Base-by-base conservation (phyloP, 306 rosid genomes). In the Prunus mira region DNA sequence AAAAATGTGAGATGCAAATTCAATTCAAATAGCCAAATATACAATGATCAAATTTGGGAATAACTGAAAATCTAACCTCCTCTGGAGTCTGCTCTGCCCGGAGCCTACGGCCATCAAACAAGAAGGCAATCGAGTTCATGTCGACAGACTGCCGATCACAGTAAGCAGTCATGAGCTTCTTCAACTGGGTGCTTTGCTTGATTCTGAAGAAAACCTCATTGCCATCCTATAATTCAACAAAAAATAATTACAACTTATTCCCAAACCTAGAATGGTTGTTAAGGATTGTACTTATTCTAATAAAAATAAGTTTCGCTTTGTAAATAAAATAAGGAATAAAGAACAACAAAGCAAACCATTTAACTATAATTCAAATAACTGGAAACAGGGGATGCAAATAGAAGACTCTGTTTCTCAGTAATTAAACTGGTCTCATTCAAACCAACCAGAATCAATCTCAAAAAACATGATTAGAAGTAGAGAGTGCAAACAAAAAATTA, bases 91-190 rank as follows among this genome's bases (percentile, higher is more conserved):
- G 91, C 65, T 91, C 91, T 2, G 80, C 79, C 6, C 84, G 79
- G 52, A 91, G 91, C 41, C 90, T 82, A 43, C 89, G 86, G 45
- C 96, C 96, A 52, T 91, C 93, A 72, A 88, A 91, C 76, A 91
- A 72, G 82, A 88, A 91, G n/a, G 90, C 96, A n/a, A 91, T 85
- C 2, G 91, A 83, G 67, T 84, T 89, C 34, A 87, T 45, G 25
- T 82, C 89, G 11, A 82, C 82, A 0, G 91, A 87, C 72, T 82
- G 84, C 0, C 89, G 85, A 68, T 88, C 85, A 72, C 93, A 90
- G 78, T 90, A 90, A 1, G 91, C 90, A 60, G 76, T 85, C 87
- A 91, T 87, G 55, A 91, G 93, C 75, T 88, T 88, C 80, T 79
- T 72, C 25, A 87, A 67, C 41, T 78, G 91, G n/a, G 93, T 84